Conservation (phyloP, 441 rosid genomes). For the Erodium moschatum region DNA sequence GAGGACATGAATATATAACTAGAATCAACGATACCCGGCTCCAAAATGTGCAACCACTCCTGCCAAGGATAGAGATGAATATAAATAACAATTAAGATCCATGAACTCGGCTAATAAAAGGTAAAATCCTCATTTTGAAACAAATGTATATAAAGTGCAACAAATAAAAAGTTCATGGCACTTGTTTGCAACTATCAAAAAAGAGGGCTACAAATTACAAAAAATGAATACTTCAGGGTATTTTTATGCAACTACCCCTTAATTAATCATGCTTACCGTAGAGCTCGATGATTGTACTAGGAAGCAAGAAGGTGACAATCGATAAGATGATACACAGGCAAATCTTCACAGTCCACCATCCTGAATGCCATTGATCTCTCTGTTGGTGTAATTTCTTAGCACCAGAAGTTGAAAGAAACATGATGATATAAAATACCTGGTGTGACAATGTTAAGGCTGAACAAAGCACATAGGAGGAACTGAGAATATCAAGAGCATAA, state of each 20-base stretch:
- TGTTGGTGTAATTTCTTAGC: constrained; percentile 46
- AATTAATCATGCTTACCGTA: constrained; percentile 48
- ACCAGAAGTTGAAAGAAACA: constrained; percentile 72
- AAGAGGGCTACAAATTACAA: no score
- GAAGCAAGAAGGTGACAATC: constrained; percentile 55
- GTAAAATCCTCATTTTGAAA: no score
- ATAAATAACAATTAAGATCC: constrained; percentile 3
- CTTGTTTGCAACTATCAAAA: no score
- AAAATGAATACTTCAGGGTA: no score
- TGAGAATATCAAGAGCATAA: neutral
- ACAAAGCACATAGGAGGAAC: neutral
- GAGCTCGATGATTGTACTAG: constrained; percentile 51
- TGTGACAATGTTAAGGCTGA: constrained; percentile 31
- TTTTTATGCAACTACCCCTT: no score
- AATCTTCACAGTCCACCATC: constrained; percentile 83
- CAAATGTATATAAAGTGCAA: no score
- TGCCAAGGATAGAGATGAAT: constrained; percentile 29
- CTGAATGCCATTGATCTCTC: constrained; percentile 86
- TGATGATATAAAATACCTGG: constrained; percentile 58
- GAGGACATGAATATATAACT: constrained; percentile 19
- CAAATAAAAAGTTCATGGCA: no score
- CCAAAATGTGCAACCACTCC: constrained; percentile 97
- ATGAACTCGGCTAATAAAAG: neutral
- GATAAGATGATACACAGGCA: constrained; percentile 54
- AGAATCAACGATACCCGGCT: constrained; percentile 67